These are phyloP conservation scores for Tephrocybe sp. DNA, from an alignment of 768 basidiomycete species.

Conservation along the genomic window DNA sequence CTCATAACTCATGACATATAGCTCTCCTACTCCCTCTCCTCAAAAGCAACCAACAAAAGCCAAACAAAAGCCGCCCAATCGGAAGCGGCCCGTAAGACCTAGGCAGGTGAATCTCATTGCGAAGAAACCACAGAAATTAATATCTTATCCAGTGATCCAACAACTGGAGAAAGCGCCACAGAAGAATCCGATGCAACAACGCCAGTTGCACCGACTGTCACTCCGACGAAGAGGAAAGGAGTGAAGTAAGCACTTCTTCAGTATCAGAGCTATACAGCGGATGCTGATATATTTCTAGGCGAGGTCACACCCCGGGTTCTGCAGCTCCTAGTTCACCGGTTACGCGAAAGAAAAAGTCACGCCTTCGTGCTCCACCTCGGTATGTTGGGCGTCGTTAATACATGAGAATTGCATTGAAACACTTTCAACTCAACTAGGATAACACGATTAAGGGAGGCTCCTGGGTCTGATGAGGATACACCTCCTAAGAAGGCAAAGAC, in stretches of 20 bases:
- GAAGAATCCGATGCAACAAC: slow-evolving; percentile 18
- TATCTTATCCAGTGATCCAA: neutral
- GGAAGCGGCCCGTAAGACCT: neutral
- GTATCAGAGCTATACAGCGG: neutral
- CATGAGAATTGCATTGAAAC: neutral
- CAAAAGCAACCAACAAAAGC: slow-evolving; percentile 7
- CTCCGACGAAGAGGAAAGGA: slow-evolving; percentile 28
- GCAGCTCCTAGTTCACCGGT: slow-evolving; percentile 22
- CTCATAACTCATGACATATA: slow-evolving; percentile 1
- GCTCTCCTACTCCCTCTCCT: slow-evolving; percentile 24
- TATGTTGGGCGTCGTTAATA: slow-evolving; percentile 12
- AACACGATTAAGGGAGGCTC: slow-evolving; percentile 2
- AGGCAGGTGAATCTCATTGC: neutral
- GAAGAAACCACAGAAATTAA: too few species aligned
- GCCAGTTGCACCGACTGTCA: slow-evolving; percentile 12
- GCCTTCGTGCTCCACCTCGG: slow-evolving; percentile 24
- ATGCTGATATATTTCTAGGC: slow-evolving; percentile 13
- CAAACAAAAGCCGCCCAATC: slow-evolving; percentile 3
- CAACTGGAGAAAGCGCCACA: slow-evolving; percentile 10
- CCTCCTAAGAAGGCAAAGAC: neutral
- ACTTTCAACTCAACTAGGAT: slow-evolving; percentile 2
- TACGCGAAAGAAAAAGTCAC: slow-evolving; percentile 23
- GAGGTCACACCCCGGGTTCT: slow-evolving; percentile 23
- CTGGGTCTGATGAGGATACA: slow-evolving; percentile 1
- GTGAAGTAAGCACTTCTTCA: slow-evolving; percentile 22